Conservation (phyloP, 768 basidiomycete species). For the Lactarius tabidus region DNA sequence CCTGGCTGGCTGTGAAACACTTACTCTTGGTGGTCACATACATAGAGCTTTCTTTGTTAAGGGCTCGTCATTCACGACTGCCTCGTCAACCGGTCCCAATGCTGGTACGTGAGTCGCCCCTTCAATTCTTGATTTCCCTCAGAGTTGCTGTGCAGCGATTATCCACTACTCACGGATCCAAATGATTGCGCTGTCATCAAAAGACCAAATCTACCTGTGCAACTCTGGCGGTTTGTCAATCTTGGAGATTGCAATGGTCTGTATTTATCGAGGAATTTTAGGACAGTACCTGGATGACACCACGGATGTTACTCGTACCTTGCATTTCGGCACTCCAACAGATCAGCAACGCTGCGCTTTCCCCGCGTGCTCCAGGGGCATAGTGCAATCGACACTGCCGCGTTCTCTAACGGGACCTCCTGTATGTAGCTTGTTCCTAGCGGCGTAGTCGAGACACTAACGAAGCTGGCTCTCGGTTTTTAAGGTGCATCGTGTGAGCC, state of each 20-base stretch:
- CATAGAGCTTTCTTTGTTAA: constrained; percentile 78
- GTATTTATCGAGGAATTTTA: constrained; percentile 36
- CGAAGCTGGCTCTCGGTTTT: not conserved
- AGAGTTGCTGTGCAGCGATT: constrained; percentile 52
- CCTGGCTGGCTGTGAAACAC: not conserved
- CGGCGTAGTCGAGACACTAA: not conserved
- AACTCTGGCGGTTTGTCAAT: constrained; percentile 72
- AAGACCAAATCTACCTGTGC: constrained; percentile 75
- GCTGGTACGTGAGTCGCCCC: constrained; percentile 54
- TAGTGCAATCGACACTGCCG: constrained; percentile 78
- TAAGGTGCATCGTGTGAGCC: constrained; percentile 55
- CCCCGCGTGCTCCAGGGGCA: constrained; percentile 87
- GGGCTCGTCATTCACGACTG: constrained; percentile 87
- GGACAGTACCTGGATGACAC: constrained; percentile 91
- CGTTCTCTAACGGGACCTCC: constrained; percentile 80
- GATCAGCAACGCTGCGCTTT: constrained; percentile 82
- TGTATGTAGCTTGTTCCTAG: constrained; percentile 40
- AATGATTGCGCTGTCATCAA: constrained; percentile 68
- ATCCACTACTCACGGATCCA: constrained; percentile 85
- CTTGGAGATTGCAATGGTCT: not conserved
- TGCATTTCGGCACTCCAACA: constrained; percentile 88
- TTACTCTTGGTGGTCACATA: not conserved
- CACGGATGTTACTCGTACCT: constrained; percentile 90
- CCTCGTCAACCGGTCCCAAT: constrained; percentile 90
- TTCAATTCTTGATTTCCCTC: not conserved